Percentiles rank a stretch among this genome's conserved stretches.
These are phyloP conservation scores for Cryptosporidium felis DNA, from an alignment of 169 alveolate genomes.

Conservation along the genomic window DNA sequence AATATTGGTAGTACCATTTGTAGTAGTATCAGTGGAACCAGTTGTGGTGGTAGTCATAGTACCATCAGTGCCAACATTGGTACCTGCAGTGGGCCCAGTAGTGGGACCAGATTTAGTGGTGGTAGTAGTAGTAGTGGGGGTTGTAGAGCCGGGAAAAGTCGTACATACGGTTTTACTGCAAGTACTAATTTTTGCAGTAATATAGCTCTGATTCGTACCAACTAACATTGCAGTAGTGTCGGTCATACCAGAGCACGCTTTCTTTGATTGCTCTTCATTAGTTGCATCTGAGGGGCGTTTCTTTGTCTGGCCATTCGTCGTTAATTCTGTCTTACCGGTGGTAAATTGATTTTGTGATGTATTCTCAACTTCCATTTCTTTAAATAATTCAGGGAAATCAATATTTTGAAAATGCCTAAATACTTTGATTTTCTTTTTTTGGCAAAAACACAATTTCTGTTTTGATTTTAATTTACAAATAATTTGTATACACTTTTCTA, in stretches of 20 bases:
- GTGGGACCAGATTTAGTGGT: not conserved
- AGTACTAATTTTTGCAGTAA: not conserved
- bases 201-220: not conserved
- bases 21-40: not conserved
- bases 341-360: slow-evolving; percentile 62
- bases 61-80: not conserved
- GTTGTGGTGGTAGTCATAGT: not conserved
- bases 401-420: no score
- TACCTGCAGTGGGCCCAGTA: not conserved
- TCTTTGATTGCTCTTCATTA: slow-evolving; percentile 37
- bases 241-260: slow-evolving; percentile 23
- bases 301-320: slow-evolving; percentile 6
- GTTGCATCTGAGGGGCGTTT: slow-evolving; percentile 71
- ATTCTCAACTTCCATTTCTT: slow-evolving; percentile 53
- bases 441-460: no score
- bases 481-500: no score
- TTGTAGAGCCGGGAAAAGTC: not conserved
- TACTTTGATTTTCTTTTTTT: no score
- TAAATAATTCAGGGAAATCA: no score
- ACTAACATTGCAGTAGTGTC: not conserved
- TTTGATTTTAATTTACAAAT: no score
- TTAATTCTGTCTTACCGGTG: not conserved
- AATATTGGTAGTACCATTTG: no score
- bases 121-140: not conserved
- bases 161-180: not conserved